phyloP scores from a whole-genome alignment of 139 green algal genomes.

The Closterium sp. region DNA sequence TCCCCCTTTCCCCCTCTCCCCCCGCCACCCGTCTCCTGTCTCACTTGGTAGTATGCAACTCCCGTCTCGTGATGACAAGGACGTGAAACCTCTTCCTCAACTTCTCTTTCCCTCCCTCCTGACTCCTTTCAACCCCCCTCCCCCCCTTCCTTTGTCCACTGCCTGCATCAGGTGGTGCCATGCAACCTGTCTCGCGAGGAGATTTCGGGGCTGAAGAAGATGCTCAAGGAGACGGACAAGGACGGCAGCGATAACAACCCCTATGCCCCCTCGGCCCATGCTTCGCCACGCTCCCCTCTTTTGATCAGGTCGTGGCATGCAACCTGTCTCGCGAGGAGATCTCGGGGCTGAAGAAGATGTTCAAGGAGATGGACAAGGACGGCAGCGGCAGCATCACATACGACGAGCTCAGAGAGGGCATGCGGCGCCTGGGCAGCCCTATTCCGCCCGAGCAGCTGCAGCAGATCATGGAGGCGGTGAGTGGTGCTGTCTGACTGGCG shows the following conservation, averaged over 20 bases:
- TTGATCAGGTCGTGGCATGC: slow-evolving; percentile 26
- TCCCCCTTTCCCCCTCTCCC: too few species aligned
- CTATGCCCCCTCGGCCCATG: too few species aligned
- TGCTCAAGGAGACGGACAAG: slow-evolving; percentile 62
- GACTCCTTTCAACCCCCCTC: too few species aligned
- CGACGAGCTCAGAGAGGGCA: slow-evolving; percentile 60
- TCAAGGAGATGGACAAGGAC: slow-evolving; percentile 63
- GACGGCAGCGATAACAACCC: too few species aligned
- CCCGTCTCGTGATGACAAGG: too few species aligned
- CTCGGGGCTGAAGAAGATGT: slow-evolving; percentile 59
- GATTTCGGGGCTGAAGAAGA: slow-evolving; percentile 57
- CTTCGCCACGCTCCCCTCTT: too few species aligned
- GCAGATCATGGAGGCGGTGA: slow-evolving; percentile 39
- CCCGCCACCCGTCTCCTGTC: too few species aligned
- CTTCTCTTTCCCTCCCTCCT: too few species aligned
- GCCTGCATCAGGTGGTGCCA: neutral
- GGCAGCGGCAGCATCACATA: slow-evolving; percentile 62
- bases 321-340: slow-evolving; percentile 57
- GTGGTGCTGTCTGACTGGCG: neutral
- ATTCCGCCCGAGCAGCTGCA: slow-evolving; percentile 25
- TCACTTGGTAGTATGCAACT: too few species aligned
- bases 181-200: slow-evolving; percentile 45
- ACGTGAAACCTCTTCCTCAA: too few species aligned
- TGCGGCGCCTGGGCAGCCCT: slow-evolving; percentile 37
- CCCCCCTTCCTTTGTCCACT: too few species aligned